Conservation (phyloP, 164 flowering plant genomes). For the Magnolia officinalis region DNA sequence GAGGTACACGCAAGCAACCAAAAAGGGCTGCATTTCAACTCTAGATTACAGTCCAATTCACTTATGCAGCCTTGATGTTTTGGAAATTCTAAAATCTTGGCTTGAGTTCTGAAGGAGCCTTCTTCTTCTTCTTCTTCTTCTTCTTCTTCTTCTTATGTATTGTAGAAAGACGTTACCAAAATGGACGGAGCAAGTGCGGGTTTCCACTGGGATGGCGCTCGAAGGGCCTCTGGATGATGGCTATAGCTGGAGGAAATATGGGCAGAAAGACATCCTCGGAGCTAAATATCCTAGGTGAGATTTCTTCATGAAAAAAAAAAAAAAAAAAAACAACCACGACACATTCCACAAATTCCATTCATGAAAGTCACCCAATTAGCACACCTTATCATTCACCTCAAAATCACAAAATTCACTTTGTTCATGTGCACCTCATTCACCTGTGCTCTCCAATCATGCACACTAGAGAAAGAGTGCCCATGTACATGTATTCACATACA, state of each 20-base stretch:
- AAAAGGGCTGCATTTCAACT: too few relatives aligned
- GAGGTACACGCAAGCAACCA: constrained; percentile 32
- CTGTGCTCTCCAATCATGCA: not conserved
- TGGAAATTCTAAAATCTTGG: not conserved
- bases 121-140: not conserved
- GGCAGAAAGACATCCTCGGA: constrained; percentile 92
- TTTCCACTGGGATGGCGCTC: constrained; percentile 43
- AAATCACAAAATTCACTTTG: constrained; percentile 1
- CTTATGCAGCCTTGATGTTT: not conserved
- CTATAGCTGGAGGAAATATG: constrained; percentile 93
- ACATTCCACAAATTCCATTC: not conserved
- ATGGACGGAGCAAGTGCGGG: constrained; percentile 41
- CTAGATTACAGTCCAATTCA: not conserved
- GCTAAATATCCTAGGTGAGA: constrained; percentile 77
- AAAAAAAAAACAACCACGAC: not conserved
- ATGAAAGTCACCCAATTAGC: not conserved
- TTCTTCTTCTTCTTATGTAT: constrained; percentile 5
- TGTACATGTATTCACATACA: not conserved
- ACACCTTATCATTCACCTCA: not conserved
- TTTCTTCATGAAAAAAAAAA: not conserved
- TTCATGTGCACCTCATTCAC: not conserved
- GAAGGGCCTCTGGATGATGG: constrained; percentile 86
- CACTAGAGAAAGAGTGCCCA: not conserved
- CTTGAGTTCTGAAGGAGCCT: not conserved
- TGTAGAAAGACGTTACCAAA: constrained; percentile 42